These are phyloP conservation scores for Lentinula lateritia DNA, from an alignment of 768 basidiomycete species.

Conservation along the genomic window DNA sequence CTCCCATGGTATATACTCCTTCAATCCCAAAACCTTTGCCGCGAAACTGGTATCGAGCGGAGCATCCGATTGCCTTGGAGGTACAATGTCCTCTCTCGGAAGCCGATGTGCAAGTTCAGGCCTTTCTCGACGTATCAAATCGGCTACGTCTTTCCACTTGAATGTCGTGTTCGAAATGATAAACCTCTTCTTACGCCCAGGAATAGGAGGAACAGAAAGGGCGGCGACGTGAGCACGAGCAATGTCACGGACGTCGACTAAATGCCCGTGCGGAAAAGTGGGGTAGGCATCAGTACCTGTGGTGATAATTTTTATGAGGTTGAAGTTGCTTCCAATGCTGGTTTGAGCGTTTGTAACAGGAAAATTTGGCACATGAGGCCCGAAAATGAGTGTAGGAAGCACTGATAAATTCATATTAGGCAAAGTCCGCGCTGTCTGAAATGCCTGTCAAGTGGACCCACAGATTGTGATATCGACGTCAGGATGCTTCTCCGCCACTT, in stretches of 20 bases:
- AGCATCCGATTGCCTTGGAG: neutral
- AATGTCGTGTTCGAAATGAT: constrained; percentile 3
- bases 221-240: constrained; percentile 10
- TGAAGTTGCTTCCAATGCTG: constrained; percentile 1
- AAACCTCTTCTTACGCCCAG: constrained; percentile 5
- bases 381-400: constrained; percentile 14
- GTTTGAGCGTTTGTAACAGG: neutral
- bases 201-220: constrained; percentile 6
- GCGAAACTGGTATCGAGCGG: constrained; percentile 6
- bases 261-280: neutral
- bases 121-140: constrained; percentile 3
- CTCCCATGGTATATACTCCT: constrained; percentile 7
- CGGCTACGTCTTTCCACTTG: constrained; percentile 2
- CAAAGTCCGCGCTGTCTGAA: neutral
- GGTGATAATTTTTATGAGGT: neutral
- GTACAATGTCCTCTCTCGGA: neutral
- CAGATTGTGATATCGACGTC: constrained; percentile 12
- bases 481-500: constrained; percentile 10
- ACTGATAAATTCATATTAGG: neutral
- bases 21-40: constrained; percentile 3
- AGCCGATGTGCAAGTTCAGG: constrained; percentile 6
- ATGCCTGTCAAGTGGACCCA: neutral
- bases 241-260: constrained; percentile 11
- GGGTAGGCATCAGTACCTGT: neutral
- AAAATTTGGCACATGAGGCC: constrained; percentile 14